Conservation (phyloP, 257 asterid species). For the Phtheirospermum japonicum region DNA sequence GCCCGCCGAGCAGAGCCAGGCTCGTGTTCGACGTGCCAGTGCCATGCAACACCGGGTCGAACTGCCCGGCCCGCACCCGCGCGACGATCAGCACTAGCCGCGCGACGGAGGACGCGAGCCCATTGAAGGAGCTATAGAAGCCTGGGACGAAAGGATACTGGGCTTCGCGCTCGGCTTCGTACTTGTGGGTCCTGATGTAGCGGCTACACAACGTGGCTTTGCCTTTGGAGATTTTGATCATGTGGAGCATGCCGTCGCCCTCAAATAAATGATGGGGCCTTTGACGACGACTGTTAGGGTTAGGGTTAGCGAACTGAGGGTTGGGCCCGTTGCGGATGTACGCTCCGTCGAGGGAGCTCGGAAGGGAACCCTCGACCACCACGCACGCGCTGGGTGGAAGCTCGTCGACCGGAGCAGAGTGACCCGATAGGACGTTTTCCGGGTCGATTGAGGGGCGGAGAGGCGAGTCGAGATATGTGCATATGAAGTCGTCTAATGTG, state of each 20-base stretch:
- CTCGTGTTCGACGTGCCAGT: constrained; percentile 48
- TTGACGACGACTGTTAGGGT: constrained; percentile 42
- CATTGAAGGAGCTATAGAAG: constrained; percentile 40
- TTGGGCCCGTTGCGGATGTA: constrained; percentile 70
- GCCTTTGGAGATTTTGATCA: constrained; percentile 41
- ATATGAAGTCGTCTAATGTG: constrained; percentile 28
- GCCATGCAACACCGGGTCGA: constrained; percentile 32
- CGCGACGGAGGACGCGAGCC: constrained; percentile 35
- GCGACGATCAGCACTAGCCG: constrained; percentile 26
- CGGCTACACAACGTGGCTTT: constrained; percentile 27
- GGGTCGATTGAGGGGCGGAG: constrained; percentile 42
- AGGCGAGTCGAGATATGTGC: constrained; percentile 36
- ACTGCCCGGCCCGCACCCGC: constrained; percentile 11
- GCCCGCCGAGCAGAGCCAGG: constrained; percentile 40
- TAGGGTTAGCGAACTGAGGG: too few relatives aligned
- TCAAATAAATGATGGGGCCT: constrained; percentile 58
- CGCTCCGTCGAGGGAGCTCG: constrained; percentile 47
- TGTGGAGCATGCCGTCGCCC: constrained; percentile 73
- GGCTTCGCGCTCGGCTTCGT: neutral
- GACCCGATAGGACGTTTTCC: constrained; percentile 32
- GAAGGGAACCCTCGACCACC: constrained; percentile 50
- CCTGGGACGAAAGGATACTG: constrained; percentile 29
- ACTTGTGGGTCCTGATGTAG: constrained; percentile 11
- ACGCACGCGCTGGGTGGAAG: constrained; percentile 43
- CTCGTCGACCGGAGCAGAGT: constrained; percentile 42